Evolutionary conservation across 768 basidiomycete species (phyloP), one percentile per base, ranked within the genome.

Genomic region (Mycena albidolilacea): DNA sequence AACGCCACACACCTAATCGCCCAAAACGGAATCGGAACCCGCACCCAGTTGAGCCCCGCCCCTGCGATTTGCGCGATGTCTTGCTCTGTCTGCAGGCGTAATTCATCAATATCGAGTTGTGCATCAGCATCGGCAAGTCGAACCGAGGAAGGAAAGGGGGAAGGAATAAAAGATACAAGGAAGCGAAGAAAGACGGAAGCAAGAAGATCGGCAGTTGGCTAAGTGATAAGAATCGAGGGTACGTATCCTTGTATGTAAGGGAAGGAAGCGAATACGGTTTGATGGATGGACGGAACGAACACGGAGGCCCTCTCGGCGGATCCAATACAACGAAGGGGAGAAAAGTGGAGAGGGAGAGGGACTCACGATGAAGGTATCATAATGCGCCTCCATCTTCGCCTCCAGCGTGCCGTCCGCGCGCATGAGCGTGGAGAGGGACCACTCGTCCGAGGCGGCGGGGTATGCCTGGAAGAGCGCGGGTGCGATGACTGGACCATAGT

Each of bases 41-140:
- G 88, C 69, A 97, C 84, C 91, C 93, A 97, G 83, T 95, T 96
- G 69, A 97, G 82, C 14, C 96, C 97, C 21, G 95, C 96, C 15
- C 90, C 93, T 57, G 96, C 95, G 71, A 98, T 97, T 79, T 92
- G 86, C 46, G 96, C 96, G 72, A 97, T 91, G 83, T 97, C 96
- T 83, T 94, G 84, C 81, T 97, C 96, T 61, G 96, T 97, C 94
- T 96, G 73, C 30, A 0, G 5, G 58, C 52, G 55, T 60, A 41
- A 19, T 23, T 23, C 23, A 23, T 23, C 23, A 23, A 23, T 23
- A 23, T 23, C 23, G 23, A 23, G 23, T 23, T 23, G 23, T 30
- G 30, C 4, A 30, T 3, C 30, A 30, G 30, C 30, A 48, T 71
- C 23, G 15, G 46, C 52, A 59, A 52, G 55, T 6, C 6, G 14